Percentiles rank a stretch among this genome's conserved stretches.
These are phyloP conservation scores for Picocystis sp. DNA, from an alignment of 163 green algal genomes.

Conservation along the genomic window DNA sequence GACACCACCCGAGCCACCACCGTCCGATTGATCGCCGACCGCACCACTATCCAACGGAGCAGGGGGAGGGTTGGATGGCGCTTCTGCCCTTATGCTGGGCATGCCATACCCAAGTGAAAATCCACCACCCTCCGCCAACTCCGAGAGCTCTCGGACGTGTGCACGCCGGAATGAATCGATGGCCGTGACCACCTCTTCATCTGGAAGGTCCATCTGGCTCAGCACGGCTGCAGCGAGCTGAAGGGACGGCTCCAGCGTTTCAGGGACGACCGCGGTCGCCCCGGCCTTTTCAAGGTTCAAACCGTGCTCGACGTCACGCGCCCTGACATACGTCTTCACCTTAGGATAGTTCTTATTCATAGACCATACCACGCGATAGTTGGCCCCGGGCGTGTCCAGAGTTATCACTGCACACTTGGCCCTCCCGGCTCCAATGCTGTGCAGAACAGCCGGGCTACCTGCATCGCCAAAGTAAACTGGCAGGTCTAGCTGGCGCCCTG, in stretches of 20 bases:
- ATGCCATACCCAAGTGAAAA: slow-evolving; percentile 22
- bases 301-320: slow-evolving; percentile 80
- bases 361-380: slow-evolving; percentile 91
- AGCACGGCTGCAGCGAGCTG: slow-evolving; percentile 88
- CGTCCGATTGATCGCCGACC: too few species aligned
- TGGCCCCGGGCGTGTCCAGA: slow-evolving; percentile 78
- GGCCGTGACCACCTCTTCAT: slow-evolving; percentile 59
- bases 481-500: slow-evolving; percentile 62
- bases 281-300: slow-evolving; percentile 77
- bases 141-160: slow-evolving; percentile 59
- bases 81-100: too few species aligned
- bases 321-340: slow-evolving; percentile 87
- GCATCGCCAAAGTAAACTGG: slow-evolving; percentile 98
- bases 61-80: too few species aligned
- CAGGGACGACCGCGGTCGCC: slow-evolving; percentile 63
- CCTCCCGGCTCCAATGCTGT: slow-evolving; percentile 57
- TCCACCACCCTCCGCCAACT: slow-evolving; percentile 14
- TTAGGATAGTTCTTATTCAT: slow-evolving; percentile 87
- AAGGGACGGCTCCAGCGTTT: slow-evolving; percentile 89
- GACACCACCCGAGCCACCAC: too few species aligned
- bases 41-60: too few species aligned
- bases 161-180: slow-evolving; percentile 62
- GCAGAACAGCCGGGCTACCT: slow-evolving; percentile 68
- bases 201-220: slow-evolving; percentile 29
- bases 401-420: slow-evolving; percentile 84